These are phyloP conservation scores for Penicillium flavigenum DNA, from an alignment of 495 filamentous ascomycete genomes.

Conservation along the genomic window DNA sequence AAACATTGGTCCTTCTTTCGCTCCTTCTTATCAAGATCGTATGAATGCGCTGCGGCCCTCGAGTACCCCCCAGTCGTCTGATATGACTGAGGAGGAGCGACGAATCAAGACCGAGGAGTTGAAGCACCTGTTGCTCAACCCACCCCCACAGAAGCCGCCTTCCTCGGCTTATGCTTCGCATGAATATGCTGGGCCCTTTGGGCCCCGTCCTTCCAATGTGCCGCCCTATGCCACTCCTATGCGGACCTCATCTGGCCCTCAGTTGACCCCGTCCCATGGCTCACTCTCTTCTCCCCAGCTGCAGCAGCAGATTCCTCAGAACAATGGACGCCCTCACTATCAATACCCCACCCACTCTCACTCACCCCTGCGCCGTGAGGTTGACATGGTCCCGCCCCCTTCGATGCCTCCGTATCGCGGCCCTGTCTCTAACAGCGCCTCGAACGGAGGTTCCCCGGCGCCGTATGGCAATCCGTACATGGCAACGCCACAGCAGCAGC, in stretches of 20 bases:
- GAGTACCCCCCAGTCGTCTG: constrained; percentile 24
- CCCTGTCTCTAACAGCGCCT: constrained; percentile 9
- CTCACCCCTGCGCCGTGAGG: constrained; percentile 30
- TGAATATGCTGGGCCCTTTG: constrained; percentile 17
- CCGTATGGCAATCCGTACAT: constrained; percentile 14
- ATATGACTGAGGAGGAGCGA: constrained; percentile 40
- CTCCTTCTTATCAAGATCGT: constrained; percentile 64
- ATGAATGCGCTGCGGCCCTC: constrained; percentile 55
- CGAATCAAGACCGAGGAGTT: constrained; percentile 47
- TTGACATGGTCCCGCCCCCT: constrained; percentile 15
- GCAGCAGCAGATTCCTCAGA: constrained; percentile 16
- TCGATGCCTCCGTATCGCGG: constrained; percentile 2
- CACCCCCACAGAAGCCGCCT: constrained; percentile 42
- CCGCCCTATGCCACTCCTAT: constrained; percentile 41
- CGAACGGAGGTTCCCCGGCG: constrained; percentile 9
- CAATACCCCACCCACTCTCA: constrained; percentile 23
- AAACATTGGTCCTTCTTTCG: constrained; percentile 62
- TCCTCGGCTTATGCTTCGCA: constrained; percentile 26
- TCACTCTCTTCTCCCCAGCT: constrained; percentile 2
- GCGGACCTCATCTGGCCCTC: constrained; percentile 41
- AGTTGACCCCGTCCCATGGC: constrained; percentile 25
- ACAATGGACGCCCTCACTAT: constrained; percentile 16
- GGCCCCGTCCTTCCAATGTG: constrained; percentile 20
- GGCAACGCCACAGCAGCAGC: constrained; percentile 8
- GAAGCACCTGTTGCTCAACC: constrained; percentile 49